Conservation (phyloP, 1,139 yeast species). For the Pichia norvegensis region DNA sequence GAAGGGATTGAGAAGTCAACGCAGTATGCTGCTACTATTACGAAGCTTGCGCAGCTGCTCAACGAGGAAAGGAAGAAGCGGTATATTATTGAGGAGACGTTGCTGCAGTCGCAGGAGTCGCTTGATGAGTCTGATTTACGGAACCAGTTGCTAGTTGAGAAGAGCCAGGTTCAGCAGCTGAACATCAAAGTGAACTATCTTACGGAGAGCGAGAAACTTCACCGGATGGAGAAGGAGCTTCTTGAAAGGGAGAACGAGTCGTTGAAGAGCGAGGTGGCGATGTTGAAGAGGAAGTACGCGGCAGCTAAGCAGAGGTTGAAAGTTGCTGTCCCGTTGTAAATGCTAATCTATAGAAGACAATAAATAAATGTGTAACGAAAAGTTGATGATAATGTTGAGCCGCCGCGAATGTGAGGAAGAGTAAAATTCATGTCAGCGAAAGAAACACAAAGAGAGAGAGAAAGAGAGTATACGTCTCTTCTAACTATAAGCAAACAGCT, state of each 20-base stretch:
- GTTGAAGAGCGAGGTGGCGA: slow-evolving; percentile 29
- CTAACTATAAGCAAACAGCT: background rate
- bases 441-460: too few species aligned
- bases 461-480: background rate
- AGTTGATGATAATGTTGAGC: background rate
- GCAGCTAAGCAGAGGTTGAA: slow-evolving; percentile 30
- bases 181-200: slow-evolving; percentile 14
- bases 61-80: slow-evolving; percentile 59
- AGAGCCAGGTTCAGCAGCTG: slow-evolving; percentile 47
- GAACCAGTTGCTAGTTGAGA: slow-evolving; percentile 16
- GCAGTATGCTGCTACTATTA: slow-evolving; percentile 38
- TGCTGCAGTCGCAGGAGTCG: slow-evolving; percentile 15
- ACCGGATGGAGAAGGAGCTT: slow-evolving; percentile 14
- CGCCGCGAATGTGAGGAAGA: too few species aligned
- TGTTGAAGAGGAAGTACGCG: slow-evolving; percentile 35
- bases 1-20: slow-evolving; percentile 2
- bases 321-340: background rate
- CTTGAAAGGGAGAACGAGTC: slow-evolving; percentile 38
- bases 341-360: too few species aligned
- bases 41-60: slow-evolving; percentile 48
- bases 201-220: slow-evolving; percentile 26
- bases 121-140: slow-evolving; percentile 34
- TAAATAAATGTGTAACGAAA: too few species aligned
- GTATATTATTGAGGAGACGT: slow-evolving; percentile 55
- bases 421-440: too few species aligned